Evolutionary conservation across 2,329 filamentous ascomycete genomes (phyloP).

Genomic region (Cadophora gregata): DNA sequence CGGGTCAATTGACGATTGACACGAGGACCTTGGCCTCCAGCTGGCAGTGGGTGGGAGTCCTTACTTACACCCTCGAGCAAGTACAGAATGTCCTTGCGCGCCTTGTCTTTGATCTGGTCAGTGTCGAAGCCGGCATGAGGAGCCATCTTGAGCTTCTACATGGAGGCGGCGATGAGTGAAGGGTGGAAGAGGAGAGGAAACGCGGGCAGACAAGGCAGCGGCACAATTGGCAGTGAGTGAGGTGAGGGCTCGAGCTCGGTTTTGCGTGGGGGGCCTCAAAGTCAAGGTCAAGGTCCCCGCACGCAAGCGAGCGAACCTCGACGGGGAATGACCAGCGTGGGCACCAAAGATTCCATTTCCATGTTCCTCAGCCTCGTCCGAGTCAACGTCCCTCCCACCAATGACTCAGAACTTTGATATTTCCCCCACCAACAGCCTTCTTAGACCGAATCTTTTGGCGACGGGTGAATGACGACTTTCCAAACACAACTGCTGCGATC

Average conservation of each 20-base stretch:
- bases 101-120: constrained; percentile 78
- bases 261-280: neutral
- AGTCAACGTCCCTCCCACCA: constrained; percentile 32
- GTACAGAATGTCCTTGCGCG: constrained; percentile 86
- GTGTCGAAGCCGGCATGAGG: constrained; percentile 74
- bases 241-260: constrained; percentile 8
- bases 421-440: constrained; percentile 23
- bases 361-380: constrained; percentile 35
- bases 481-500: constrained; percentile 37
- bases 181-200: constrained; percentile 14
- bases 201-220: neutral
- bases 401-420: constrained; percentile 41
- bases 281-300: neutral
- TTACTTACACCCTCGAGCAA: constrained; percentile 92
- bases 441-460: constrained; percentile 27
- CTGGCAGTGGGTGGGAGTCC: constrained; percentile 35
- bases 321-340: no score
- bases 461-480: constrained; percentile 41
- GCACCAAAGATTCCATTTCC: constrained; percentile 7
- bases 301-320: neutral
- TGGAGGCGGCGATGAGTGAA: constrained; percentile 41
- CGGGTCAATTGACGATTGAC: constrained; percentile 44
- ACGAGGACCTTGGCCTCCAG: constrained; percentile 12
- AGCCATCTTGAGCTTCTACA: constrained; percentile 68
- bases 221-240: neutral